Evolutionary conservation across 495 filamentous ascomycete species (phyloP), one percentile per base, ranked within the genome.

Genomic region (Astrothelium macrocarpum): DNA sequence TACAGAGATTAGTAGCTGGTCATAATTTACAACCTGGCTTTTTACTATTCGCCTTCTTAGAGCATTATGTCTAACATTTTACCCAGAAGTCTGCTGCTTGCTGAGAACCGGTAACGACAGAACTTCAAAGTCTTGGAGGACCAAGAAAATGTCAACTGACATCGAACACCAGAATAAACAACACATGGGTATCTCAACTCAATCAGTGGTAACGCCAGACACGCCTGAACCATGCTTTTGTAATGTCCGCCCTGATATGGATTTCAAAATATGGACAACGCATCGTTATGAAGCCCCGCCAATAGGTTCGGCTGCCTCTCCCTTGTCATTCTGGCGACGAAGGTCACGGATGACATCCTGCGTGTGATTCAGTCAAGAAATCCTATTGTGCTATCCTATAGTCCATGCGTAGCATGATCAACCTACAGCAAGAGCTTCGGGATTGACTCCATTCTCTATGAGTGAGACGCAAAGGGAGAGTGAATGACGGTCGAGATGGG

Each of bases 401-500:
- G 63, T 4, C 23, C 34, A 1, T 42, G 28, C 36, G 39, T 26
- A 32, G 25, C 7, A 56, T 9, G 49, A 3, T 10, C 5, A 9
- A 79, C 87, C 64, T 81, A 97, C 94, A 34, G 93, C 93, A 16
- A 98, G 78, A 10, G 92, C 95, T 72, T 97, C 94, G 5, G 94
- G 94, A 75, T 95, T 95, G 11, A 97, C 90, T 5, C 95, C 95
- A 74, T 97, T 97, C 76, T 98, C 94, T 65, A 98, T 90, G 70
- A 98, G 82, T 49, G 90, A 95, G 62, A 97, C 93, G 71, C 94
- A 98, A 62, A 95, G 86, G 10, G 92, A 96, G 14, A 98, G 82
- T 10, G 91, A 90, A 42, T 89, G 87, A 23, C 94, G 84, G 74
- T 96, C 91, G 32, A 98, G 85, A 67, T 94, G 81, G 34, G 92